A percentile compares a stretch with the other conserved stretches of the same genome.
Conservation (phyloP, 1,284 basidiomycete genomes). For the Mycosarcoma maydis region DNA sequence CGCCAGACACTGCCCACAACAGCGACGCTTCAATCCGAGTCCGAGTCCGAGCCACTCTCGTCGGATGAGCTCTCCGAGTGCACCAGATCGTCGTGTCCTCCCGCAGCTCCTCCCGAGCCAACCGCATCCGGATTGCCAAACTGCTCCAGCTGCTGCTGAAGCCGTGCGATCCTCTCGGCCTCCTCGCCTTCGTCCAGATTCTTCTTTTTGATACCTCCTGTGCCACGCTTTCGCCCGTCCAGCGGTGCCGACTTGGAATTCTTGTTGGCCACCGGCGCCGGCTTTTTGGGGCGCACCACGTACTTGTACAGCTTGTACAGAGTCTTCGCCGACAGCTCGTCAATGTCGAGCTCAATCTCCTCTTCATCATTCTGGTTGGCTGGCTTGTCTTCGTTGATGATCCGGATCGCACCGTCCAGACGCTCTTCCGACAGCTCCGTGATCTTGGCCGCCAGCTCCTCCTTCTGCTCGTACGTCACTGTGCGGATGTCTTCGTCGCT, state of each 20-base stretch:
- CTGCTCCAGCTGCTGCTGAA: conserved; percentile 64
- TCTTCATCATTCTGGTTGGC: conserved; percentile 61
- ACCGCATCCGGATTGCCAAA: conserved; percentile 56
- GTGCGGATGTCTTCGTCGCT: conserved; percentile 61
- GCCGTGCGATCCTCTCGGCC: conserved; percentile 61
- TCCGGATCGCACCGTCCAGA: conserved; percentile 64
- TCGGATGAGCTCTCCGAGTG: conserved; percentile 61
- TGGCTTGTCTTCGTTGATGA: conserved; percentile 67
- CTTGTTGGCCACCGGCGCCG: conserved; percentile 39
- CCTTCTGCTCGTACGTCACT: conserved; percentile 66
- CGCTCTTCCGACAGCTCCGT: conserved; percentile 65
- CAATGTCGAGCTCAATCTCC: conserved; percentile 67
- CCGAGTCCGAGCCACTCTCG: conserved; percentile 49
- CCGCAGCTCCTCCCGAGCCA: conserved; percentile 24
- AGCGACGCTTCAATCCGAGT: conserved; percentile 28
- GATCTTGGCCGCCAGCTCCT: conserved; percentile 66
- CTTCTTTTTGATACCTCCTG: conserved; percentile 66
- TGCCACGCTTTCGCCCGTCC: conserved; percentile 64
- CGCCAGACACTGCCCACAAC: no score
- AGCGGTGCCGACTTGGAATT: conserved; percentile 53
- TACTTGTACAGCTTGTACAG: conserved; percentile 67
- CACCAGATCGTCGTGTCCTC: conserved; percentile 65
- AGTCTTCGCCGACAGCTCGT: conserved; percentile 62
- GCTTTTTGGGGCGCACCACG: conserved; percentile 64
- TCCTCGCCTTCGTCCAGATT: conserved; percentile 65